phyloP scores from a whole-genome alignment of 176 grass and related monocot genomes.

The Puccinellia tenuiflora region DNA sequence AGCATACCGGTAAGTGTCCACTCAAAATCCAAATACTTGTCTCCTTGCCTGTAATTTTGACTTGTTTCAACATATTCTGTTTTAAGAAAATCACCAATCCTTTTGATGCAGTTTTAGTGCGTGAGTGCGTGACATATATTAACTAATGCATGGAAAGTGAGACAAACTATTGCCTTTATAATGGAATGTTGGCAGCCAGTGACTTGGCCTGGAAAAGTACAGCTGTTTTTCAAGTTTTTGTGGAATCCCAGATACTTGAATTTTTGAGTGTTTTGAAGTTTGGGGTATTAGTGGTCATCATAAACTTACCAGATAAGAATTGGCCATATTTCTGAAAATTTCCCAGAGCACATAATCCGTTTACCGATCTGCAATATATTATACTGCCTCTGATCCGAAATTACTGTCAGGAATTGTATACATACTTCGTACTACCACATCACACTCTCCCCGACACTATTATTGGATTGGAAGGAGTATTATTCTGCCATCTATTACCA shows the following conservation, averaged over 20 bases:
- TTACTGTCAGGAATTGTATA: no score
- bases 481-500: background rate
- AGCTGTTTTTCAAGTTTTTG: background rate
- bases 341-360: background rate
- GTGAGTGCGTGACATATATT: background rate
- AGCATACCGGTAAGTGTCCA: conserved; percentile 65
- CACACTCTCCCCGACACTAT: no score
- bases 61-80: background rate
- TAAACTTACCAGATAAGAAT: conserved; percentile 13
- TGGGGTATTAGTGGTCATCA: background rate
- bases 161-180: background rate
- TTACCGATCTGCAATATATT: background rate
- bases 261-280: background rate
- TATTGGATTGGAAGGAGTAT: no score
- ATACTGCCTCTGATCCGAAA: no score
- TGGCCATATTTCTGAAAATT: background rate
- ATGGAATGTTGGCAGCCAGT: background rate
- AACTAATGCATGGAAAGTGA: conserved; percentile 1
- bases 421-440: no score
- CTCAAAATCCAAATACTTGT: background rate
- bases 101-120: background rate
- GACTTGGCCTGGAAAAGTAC: background rate
- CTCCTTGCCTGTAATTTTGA: conserved; percentile 1
- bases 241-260: background rate
- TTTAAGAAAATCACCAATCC: conserved; percentile 4